Conservation (phyloP, 2,329 filamentous ascomycete genomes). For the Tricladium varicosporioides region DNA sequence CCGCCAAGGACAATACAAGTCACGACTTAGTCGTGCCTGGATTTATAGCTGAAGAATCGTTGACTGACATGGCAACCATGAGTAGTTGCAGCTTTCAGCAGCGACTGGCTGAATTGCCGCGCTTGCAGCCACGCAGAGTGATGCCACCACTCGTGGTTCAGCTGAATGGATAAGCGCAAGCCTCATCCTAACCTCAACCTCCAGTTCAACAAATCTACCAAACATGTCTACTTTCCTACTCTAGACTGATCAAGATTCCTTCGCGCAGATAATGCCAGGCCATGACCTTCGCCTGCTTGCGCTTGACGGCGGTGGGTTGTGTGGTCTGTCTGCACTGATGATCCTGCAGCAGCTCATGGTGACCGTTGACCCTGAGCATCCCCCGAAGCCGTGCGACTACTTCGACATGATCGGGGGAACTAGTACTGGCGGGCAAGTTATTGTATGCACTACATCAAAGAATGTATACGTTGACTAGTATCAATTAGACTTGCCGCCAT, state of each 20-base stretch:
- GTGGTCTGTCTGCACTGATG: conserved; percentile 35
- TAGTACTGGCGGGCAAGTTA: background rate
- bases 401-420: conserved; percentile 40
- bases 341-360: conserved; percentile 36
- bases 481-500: conserved; percentile 42
- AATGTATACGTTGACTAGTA: background rate
- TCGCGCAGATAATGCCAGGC: background rate
- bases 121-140: background rate
- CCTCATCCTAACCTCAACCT: background rate
- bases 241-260: background rate
- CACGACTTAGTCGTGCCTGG: no score
- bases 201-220: background rate
- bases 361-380: conserved; percentile 20
- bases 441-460: background rate
- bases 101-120: background rate
- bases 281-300: conserved; percentile 1
- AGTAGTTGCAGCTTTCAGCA: background rate
- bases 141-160: background rate
- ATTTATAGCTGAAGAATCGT: background rate
- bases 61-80: background rate
- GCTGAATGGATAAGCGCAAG: background rate
- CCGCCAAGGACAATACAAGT: no score
- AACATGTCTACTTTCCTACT: background rate
- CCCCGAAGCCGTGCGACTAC: conserved; percentile 28
- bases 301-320: conserved; percentile 36